phyloP scores from a whole-genome alignment of 106 monocot genomes.

The Apostasia shenzhenica region DNA sequence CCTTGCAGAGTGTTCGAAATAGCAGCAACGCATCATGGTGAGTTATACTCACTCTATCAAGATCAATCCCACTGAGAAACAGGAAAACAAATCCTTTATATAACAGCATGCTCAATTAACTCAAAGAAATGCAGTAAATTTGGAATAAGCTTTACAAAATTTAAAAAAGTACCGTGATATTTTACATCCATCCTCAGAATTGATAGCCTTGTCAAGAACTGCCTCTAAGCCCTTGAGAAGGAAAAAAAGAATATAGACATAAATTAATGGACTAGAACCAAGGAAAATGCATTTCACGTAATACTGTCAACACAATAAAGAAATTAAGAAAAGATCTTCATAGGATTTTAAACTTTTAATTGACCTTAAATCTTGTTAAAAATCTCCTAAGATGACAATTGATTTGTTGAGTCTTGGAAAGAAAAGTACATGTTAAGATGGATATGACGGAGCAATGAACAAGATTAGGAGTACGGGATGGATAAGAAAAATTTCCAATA shows the following conservation, averaged over 20 bases:
- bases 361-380: too few relatives aligned
- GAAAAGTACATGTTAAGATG: too few relatives aligned
- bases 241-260: constrained; percentile 2
- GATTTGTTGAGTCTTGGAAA: too few relatives aligned
- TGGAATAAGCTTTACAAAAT: constrained; percentile 1
- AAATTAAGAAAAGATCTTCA: too few relatives aligned
- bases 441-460: too few relatives aligned
- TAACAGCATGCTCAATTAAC: not conserved
- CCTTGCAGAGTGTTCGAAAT: constrained; percentile 99
- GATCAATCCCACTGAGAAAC: constrained; percentile 78
- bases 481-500: too few relatives aligned
- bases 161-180: constrained; percentile 43
- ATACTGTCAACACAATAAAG: not conserved
- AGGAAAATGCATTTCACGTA: not conserved
- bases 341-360: too few relatives aligned
- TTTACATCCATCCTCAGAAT: constrained; percentile 75
- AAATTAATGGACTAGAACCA: not conserved
- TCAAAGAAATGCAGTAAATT: not conserved
- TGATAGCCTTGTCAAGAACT: constrained; percentile 93
- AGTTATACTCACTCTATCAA: constrained; percentile 77
- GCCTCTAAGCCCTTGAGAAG: constrained; percentile 75
- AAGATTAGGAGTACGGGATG: too few relatives aligned
- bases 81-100: not conserved
- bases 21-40: constrained; percentile 89
- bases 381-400: too few relatives aligned